phyloP scores from a whole-genome alignment of 148 eudicot species.

The Spergularia marina region DNA sequence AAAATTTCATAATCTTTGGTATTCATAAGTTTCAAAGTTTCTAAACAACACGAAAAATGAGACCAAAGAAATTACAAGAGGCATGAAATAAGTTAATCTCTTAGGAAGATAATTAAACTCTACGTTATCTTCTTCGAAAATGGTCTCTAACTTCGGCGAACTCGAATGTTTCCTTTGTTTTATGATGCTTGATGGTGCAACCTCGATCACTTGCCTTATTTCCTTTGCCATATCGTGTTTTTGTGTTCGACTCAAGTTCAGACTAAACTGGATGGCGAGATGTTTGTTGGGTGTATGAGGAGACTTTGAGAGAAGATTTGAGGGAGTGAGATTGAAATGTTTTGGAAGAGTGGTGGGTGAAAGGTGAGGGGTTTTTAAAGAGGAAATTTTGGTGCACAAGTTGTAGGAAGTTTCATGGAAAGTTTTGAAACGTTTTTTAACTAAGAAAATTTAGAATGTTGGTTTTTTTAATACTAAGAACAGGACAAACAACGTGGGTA shows the following conservation, averaged over 20 bases:
- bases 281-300: not conserved
- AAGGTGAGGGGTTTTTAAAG: not conserved
- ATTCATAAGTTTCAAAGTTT: slow-evolving; percentile 4
- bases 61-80: slow-evolving; percentile 24
- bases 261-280: not conserved
- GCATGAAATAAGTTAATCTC: slow-evolving; percentile 17
- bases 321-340: not conserved
- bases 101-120: slow-evolving; percentile 17
- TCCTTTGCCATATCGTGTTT: not conserved
- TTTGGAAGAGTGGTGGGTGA: slow-evolving; percentile 16
- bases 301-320: not conserved
- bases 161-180: slow-evolving; percentile 17
- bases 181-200: slow-evolving; percentile 23
- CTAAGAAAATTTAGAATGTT: not conserved
- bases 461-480: not conserved
- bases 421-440: not conserved
- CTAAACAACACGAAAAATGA: slow-evolving; percentile 20
- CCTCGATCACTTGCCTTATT: slow-evolving; percentile 24
- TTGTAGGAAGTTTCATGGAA: slow-evolving; percentile 1
- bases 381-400: too few species aligned
- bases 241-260: not conserved
- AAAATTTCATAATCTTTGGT: slow-evolving; percentile 2
- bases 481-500: slow-evolving; percentile 20
- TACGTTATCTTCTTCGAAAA: slow-evolving; percentile 28
- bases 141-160: slow-evolving; percentile 33